phyloP scores from a whole-genome alignment of 306 rosid genomes.

The Oxytropis ochrocephala region DNA sequence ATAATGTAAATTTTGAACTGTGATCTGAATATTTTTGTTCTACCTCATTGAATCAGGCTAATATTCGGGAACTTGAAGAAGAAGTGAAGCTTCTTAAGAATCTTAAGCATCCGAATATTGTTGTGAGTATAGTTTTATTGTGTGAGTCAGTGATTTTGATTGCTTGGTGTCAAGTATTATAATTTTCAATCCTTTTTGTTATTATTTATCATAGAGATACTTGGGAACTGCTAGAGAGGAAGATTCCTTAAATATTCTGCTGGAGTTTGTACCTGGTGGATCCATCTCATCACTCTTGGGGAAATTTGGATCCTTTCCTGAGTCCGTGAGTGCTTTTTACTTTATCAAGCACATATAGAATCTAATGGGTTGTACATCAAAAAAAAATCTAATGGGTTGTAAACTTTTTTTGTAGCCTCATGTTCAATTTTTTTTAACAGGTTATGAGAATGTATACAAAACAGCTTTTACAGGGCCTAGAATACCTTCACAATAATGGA shows the following conservation, averaged over 20 bases:
- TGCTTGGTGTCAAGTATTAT: not conserved
- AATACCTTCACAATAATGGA: slow-evolving; percentile 77
- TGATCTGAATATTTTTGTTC: not conserved
- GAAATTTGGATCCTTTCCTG: slow-evolving; percentile 88
- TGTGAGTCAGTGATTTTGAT: not conserved
- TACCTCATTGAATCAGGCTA: slow-evolving; percentile 45
- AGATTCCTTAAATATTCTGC: slow-evolving; percentile 73
- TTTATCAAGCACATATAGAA: not conserved
- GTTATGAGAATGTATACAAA: slow-evolving; percentile 84
- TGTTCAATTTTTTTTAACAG: slow-evolving; percentile 25
- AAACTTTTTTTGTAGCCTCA: not conserved
- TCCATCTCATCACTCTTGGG: slow-evolving; percentile 86
- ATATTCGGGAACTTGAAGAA: slow-evolving; percentile 83
- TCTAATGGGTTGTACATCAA: not conserved
- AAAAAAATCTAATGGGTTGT: not conserved
- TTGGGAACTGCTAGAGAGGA: slow-evolving; percentile 90
- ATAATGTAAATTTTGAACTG: slow-evolving; percentile 5
- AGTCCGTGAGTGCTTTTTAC: slow-evolving; percentile 60
- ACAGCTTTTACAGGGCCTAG: slow-evolving; percentile 80
- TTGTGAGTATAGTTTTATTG: slow-evolving; percentile 48
- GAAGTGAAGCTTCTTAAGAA: slow-evolving; percentile 88
- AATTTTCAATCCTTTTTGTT: not conserved
- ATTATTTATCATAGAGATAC: slow-evolving; percentile 46
- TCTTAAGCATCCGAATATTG: slow-evolving; percentile 86
- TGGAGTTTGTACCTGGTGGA: slow-evolving; percentile 96